These are phyloP conservation scores for Hemileccinum rubropunctum DNA, from an alignment of 768 basidiomycete species.

Conservation along the genomic window DNA sequence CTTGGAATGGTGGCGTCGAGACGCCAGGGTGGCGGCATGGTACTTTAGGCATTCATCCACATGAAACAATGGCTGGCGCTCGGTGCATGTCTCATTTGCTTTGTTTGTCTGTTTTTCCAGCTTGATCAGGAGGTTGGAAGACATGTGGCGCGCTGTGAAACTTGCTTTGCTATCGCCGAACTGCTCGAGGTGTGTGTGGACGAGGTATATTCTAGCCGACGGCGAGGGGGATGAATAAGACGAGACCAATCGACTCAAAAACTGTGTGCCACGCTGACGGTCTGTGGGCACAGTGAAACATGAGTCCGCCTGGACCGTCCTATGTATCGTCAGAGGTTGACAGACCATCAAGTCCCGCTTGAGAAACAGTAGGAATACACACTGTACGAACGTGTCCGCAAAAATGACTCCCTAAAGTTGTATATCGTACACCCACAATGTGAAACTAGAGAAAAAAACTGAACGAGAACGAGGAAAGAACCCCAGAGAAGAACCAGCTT, in stretches of 20 bases:
- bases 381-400: conserved; percentile 1
- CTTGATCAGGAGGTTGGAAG: background rate
- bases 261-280: conserved; percentile 1
- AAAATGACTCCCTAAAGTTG: background rate
- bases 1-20: conserved; percentile 6
- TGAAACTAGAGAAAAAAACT: background rate
- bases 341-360: background rate
- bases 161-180: background rate
- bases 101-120: background rate
- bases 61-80: background rate
- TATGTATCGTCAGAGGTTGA: background rate
- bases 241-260: background rate
- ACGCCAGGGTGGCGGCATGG: background rate
- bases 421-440: background rate
- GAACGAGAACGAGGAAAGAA: conserved; percentile 5
- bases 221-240: background rate
- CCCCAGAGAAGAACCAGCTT: conserved; percentile 16
- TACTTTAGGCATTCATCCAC: background rate
- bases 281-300: background rate
- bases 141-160: conserved; percentile 9
- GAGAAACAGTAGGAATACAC: background rate
- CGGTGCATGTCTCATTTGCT: background rate
- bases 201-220: background rate
- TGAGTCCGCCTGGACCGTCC: background rate
- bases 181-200: too few relatives aligned